Percentiles rank a stretch among this genome's conserved stretches.
These are phyloP conservation scores for Pseudogymnoascus sp. DNA, from an alignment of 2,329 filamentous ascomycete genomes.

Conservation along the genomic window DNA sequence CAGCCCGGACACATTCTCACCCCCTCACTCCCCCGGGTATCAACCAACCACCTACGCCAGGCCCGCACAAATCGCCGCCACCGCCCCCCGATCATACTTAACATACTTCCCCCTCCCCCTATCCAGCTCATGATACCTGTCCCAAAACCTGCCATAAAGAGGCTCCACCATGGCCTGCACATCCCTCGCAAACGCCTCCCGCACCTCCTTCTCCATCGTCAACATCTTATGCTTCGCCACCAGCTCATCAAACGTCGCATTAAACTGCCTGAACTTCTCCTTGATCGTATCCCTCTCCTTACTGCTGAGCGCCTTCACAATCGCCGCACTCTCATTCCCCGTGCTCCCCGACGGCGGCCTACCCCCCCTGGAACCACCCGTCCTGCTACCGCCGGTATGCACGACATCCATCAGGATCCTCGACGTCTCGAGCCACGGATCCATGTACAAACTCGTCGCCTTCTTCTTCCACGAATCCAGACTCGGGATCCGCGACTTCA, in stretches of 20 bases:
- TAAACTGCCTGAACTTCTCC: slow-evolving; percentile 90
- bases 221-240: slow-evolving; percentile 73
- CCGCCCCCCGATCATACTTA: slow-evolving; percentile 84
- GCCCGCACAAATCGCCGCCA: slow-evolving; percentile 51
- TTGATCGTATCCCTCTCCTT: slow-evolving; percentile 97
- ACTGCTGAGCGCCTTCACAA: slow-evolving; percentile 72
- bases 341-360: slow-evolving; percentile 65
- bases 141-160: slow-evolving; percentile 90
- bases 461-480: slow-evolving; percentile 85
- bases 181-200: slow-evolving; percentile 69
- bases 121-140: slow-evolving; percentile 93
- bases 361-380: slow-evolving; percentile 19
- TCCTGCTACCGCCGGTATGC: slow-evolving; percentile 61
- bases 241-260: slow-evolving; percentile 81
- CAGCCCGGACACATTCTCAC: not conserved
- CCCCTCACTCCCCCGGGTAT: not conserved
- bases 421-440: slow-evolving; percentile 82
- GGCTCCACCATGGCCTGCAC: slow-evolving; percentile 89
- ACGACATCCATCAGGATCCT: slow-evolving; percentile 82
- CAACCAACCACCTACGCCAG: slow-evolving; percentile 10
- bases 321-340: slow-evolving; percentile 63
- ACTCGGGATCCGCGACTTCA: slow-evolving; percentile 56
- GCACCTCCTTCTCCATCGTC: slow-evolving; percentile 85
- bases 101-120: slow-evolving; percentile 98
- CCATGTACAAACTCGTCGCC: slow-evolving; percentile 70